Conservation (phyloP, 176 grass and related monocot genomes). For the Alopecurus myosuroides region DNA sequence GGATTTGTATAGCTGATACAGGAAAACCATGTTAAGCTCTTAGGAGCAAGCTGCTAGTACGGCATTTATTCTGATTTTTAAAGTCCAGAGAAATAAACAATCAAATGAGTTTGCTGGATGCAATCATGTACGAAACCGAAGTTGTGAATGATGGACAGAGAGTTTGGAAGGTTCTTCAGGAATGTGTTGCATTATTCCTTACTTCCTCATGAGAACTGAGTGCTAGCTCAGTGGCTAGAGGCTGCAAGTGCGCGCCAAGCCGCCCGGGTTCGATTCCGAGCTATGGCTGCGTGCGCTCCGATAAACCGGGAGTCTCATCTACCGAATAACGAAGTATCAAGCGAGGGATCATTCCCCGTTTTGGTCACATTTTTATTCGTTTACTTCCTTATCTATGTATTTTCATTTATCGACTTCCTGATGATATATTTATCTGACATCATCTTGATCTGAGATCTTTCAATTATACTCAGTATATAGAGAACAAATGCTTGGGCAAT, state of each 20-base stretch:
- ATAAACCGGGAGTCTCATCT: too few relatives aligned
- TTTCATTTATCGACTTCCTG: background rate
- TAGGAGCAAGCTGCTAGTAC: background rate
- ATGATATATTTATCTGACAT: background rate
- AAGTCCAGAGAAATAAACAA: background rate
- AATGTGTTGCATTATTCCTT: background rate
- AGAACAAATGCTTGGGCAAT: background rate
- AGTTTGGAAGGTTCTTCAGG: slow-evolving; percentile 5
- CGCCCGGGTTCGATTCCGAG: too few relatives aligned
- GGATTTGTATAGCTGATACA: background rate
- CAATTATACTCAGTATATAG: slow-evolving; percentile 9
- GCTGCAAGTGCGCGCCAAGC: too few relatives aligned
- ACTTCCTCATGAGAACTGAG: too few relatives aligned
- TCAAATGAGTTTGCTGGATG: background rate
- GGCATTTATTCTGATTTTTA: background rate
- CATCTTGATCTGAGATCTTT: slow-evolving; percentile 2
- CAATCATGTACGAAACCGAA: background rate
- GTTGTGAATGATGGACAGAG: slow-evolving; percentile 11
- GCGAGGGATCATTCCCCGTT: too few relatives aligned
- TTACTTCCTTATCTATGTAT: background rate
- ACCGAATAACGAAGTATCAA: too few relatives aligned
- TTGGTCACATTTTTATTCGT: too few relatives aligned
- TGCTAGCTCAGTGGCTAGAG: too few relatives aligned
- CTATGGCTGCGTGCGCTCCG: too few relatives aligned
- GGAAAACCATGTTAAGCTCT: slow-evolving; percentile 3